phyloP scores from a whole-genome alignment of 768 basidiomycete genomes.

The Podaxis carcinomalis region DNA sequence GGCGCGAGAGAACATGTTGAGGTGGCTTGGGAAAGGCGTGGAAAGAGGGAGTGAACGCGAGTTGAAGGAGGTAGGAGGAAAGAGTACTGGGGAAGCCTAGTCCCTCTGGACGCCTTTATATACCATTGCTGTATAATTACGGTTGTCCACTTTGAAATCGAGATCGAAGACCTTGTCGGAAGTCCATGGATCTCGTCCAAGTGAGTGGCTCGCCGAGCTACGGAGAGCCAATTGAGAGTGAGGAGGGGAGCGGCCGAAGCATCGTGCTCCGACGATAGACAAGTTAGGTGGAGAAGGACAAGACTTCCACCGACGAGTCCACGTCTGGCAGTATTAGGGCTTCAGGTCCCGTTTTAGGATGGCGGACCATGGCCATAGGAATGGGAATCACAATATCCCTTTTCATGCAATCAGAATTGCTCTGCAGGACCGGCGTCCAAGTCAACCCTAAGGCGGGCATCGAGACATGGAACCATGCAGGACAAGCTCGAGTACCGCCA shows the following conservation, averaged over 20 bases:
- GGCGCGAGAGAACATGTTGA: conserved; percentile 16
- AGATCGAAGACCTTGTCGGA: neutral
- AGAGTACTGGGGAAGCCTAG: neutral
- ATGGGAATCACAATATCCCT: neutral
- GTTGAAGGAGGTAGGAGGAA: neutral
- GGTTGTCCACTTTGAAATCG: neutral
- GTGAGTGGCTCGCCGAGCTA: neutral
- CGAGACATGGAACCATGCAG: too few relatives aligned
- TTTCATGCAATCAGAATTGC: neutral
- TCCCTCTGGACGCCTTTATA: neutral
- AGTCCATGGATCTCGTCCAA: conserved; percentile 1
- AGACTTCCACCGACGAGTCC: neutral
- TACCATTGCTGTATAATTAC: neutral
- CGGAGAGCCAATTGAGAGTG: neutral
- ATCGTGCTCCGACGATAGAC: neutral
- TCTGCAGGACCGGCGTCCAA: neutral
- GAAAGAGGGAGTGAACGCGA: neutral
- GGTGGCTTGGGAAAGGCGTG: neutral
- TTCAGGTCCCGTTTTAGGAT: neutral
- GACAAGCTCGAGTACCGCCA: too few relatives aligned
- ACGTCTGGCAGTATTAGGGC: conserved; percentile 7
- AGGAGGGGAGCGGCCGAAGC: neutral
- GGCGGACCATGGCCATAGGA: conserved; percentile 4
- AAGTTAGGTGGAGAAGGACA: too few relatives aligned
- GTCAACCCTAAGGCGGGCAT: neutral